Evolutionary conservation across 176 grass and related monocot species (phyloP), one percentile per base, ranked within the genome.

Genomic region (Elymus sibiricus): DNA sequence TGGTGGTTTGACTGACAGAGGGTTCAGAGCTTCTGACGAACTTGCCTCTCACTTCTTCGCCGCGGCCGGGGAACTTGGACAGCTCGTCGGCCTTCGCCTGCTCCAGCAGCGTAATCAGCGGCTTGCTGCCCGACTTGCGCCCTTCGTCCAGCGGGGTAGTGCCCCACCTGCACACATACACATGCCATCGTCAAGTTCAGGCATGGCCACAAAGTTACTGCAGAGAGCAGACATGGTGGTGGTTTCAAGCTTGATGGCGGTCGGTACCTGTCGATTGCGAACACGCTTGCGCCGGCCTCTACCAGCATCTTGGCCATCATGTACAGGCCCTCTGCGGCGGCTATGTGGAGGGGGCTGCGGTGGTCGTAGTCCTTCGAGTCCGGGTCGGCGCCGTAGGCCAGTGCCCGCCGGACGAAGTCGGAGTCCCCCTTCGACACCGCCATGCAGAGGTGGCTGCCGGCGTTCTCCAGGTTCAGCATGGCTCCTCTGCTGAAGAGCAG

Each of bases 291-390:
- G 60, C 97, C 94, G 22, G 97, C 90, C 1, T 99, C 92, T 28
- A 93, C 58, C 28, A 99, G 90, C 77, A 91, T 77, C 84, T 94
- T 91, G 26, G 94, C 92, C 68, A 94, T 91, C 29, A 91, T 85
- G 86, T 94, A 97, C 76, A 94, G 73, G 53, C 97, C 97, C 44
- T 90, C 90, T 27, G 92, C 90, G 22, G 97, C 89, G 13, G 97
- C 97, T 79, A 97, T 91, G 90, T 99, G 97, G 75, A 99, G 97
- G 8, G 97, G 92, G 2, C 89, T 92, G 31, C 97, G 92, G 32
- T 90, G 94, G 79, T 99, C 97, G 83, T 99, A 99, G 75, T 99
- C 97, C 12, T 83, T 85, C 11, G 89, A 88, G 84, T 97, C 91
- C 1, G 94, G 89, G 77, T 99, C 94, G 0, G 77, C 85, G 31